These are phyloP conservation scores for Mycena floridula DNA, from an alignment of 768 basidiomycete species.

Conservation along the genomic window DNA sequence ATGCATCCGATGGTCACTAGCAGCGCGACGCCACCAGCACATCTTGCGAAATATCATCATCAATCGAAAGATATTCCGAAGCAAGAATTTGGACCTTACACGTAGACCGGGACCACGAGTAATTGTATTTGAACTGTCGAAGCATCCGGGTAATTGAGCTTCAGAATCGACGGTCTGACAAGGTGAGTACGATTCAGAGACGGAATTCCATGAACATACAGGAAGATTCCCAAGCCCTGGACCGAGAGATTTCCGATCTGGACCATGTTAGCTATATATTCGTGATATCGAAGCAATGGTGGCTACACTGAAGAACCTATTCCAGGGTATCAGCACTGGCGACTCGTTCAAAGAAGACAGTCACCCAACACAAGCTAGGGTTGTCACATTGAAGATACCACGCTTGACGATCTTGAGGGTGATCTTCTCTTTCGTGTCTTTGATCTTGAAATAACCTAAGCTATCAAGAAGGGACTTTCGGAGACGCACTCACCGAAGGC, in stretches of 20 bases:
- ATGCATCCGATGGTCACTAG: slow-evolving; percentile 2
- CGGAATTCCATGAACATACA: background rate
- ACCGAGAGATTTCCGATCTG: slow-evolving; percentile 3
- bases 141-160: no score
- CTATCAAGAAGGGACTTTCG: background rate
- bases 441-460: slow-evolving; percentile 1
- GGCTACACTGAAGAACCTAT: background rate
- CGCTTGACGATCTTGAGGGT: slow-evolving; percentile 3
- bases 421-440: slow-evolving; percentile 5
- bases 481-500: background rate
- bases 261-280: no score
- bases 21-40: slow-evolving; percentile 1
- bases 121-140: slow-evolving; percentile 4
- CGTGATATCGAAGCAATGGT: no score
- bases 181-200: slow-evolving; percentile 3
- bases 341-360: background rate
- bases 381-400: slow-evolving; percentile 2
- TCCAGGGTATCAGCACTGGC: background rate
- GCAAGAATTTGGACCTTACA: background rate
- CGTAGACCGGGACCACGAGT: slow-evolving; percentile 1
- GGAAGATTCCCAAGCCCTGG: slow-evolving; percentile 6
- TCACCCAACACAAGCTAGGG: slow-evolving; percentile 1
- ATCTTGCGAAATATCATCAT: background rate
- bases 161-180: slow-evolving; percentile 7
- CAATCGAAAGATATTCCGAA: background rate